Conservation (phyloP, 108 stramenopile species). For the Cyclotella cryptica region DNA sequence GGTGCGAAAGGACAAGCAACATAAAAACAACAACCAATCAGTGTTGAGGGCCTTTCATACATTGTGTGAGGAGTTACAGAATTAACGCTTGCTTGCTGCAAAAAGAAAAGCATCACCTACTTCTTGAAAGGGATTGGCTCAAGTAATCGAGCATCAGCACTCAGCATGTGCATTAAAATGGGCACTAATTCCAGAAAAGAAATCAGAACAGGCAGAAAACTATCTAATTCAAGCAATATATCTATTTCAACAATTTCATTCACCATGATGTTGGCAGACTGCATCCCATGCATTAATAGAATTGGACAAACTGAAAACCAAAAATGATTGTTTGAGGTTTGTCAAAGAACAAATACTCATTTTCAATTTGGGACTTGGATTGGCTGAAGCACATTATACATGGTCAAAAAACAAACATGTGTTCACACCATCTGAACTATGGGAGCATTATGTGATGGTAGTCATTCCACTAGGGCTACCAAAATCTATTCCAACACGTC, state of each 20-base stretch:
- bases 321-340: not conserved
- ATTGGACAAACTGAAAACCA: not conserved
- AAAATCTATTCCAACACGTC: not conserved
- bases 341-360: constrained; percentile 11
- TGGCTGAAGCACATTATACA: constrained; percentile 10
- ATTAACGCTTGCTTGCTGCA: not conserved
- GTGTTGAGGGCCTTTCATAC: not conserved
- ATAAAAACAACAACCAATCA: not conserved
- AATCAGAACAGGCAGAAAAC: not conserved
- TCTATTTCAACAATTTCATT: constrained; percentile 12
- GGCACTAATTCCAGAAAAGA: not conserved
- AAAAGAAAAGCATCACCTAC: not conserved
- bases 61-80: too few relatives aligned
- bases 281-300: not conserved
- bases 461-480: not conserved
- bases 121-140: not conserved
- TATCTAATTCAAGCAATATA: not conserved
- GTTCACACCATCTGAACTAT: not conserved
- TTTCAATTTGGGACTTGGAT: not conserved
- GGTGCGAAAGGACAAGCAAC: not conserved
- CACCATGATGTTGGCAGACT: constrained; percentile 1
- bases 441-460: not conserved
- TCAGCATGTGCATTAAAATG: not conserved
- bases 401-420: constrained; percentile 1
- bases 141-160: not conserved